Evolutionary conservation across 768 basidiomycete genomes (phyloP), one percentile per base, ranked within the genome.

Genomic region (Naganishia vishniacii): DNA sequence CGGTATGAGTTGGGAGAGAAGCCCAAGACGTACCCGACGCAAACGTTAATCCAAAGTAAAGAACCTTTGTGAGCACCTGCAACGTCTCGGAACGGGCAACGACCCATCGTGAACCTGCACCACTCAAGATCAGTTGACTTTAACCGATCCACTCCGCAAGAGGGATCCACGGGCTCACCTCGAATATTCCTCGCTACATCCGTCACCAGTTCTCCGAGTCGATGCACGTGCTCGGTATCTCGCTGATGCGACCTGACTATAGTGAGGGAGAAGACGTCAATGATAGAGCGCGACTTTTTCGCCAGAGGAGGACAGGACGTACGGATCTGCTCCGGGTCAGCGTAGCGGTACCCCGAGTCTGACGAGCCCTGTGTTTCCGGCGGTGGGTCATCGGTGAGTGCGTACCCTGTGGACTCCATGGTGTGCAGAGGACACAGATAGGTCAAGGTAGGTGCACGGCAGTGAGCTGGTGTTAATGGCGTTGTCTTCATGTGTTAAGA

Each of bases 201-300:
- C 4, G 70, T 70, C 9, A 70, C 65, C 6, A 77, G 66, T 20
- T 72, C 72, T 15, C 59, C 69, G n/a, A 77, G 67, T 23, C 69
- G 46, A 4, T 47, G 18, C 15, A 76, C 65, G 29, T 75, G 73
- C 11, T 70, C 68, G 9, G 71, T 53, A 62, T 77, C 76, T 20
- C 76, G 26, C 62, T 77, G 76, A 63, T 75, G 70, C 4, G 76
- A 51, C 61, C 74, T 63, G 12, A 77, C 76, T 77, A 48, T 29
- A 20, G 34, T 11, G 28, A 6, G 29, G 49, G 6, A 7, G 7
- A 29, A n/a, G n/a, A n/a, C n/a, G n/a, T n/a, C n/a, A n/a, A n/a
- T n/a, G n/a, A n/a, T n/a, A n/a, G n/a, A n/a, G n/a, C n/a, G n/a
- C n/a, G 7, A 1, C 7, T 29, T 31, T 2, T 34, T 51, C 11